Conservation (phyloP, 108 stramenopile genomes). For the Nitzschia putrida region DNA sequence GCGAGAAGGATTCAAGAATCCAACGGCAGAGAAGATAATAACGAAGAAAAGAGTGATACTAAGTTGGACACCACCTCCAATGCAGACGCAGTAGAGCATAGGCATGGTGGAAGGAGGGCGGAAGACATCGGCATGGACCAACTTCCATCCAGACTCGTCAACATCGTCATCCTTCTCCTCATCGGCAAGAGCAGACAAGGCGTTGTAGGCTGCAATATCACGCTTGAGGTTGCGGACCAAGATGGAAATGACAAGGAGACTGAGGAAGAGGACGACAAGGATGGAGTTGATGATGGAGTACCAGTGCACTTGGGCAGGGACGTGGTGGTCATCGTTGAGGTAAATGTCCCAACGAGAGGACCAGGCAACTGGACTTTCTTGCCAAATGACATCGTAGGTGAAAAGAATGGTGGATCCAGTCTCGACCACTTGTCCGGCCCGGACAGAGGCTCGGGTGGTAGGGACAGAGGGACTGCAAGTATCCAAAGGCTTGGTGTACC, state of each 20-base stretch:
- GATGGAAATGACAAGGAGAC: constrained; percentile 90
- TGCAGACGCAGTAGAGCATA: constrained; percentile 95
- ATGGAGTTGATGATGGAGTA: constrained; percentile 95
- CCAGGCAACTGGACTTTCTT: constrained; percentile 89
- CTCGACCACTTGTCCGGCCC: constrained; percentile 53
- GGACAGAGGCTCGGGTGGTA: constrained; percentile 44
- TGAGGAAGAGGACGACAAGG: constrained; percentile 94
- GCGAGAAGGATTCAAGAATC: constrained; percentile 92
- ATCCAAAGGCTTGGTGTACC: constrained; percentile 61
- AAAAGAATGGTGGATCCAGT: constrained; percentile 80
- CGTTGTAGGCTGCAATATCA: constrained; percentile 97
- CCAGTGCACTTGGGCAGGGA: constrained; percentile 96
- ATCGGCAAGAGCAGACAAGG: constrained; percentile 80
- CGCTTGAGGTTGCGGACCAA: constrained; percentile 93
- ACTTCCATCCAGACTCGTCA: constrained; percentile 96
- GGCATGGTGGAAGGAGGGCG: constrained; percentile 91
- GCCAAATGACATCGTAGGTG: constrained; percentile 98
- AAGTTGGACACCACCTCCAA: constrained; percentile 93
- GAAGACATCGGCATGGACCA: constrained; percentile 99
- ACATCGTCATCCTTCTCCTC: constrained; percentile 90
- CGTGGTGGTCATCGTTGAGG: constrained; percentile 86
- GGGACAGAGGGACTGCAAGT: constrained; percentile 57
- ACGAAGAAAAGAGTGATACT: constrained; percentile 61
- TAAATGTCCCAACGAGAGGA: constrained; percentile 98
- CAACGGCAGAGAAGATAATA: constrained; percentile 86